A percentile compares a stretch with the other conserved stretches of the same genome.
Evolutionary conservation across 257 asterid genomes (phyloP).

Genomic region (Capsicum pubescens): DNA sequence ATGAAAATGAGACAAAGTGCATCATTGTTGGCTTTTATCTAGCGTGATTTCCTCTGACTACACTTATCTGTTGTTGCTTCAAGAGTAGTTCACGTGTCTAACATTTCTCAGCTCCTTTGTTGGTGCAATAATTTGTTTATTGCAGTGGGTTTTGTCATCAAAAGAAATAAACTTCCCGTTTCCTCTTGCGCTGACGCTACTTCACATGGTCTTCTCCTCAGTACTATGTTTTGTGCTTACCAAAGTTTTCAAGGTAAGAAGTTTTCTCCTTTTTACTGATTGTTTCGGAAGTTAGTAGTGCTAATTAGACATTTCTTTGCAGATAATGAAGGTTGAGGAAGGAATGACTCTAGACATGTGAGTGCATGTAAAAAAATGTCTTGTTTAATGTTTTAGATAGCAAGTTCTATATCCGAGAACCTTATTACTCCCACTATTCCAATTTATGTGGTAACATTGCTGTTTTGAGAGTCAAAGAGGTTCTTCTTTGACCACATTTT

Average conservation of each 20-base stretch:
- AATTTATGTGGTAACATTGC: background rate
- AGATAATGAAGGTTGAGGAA: constrained; percentile 91
- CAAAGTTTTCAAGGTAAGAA: constrained; percentile 80
- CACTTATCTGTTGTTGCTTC: constrained; percentile 3
- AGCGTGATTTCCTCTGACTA: background rate
- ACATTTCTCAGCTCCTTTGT: background rate
- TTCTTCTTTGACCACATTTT: background rate
- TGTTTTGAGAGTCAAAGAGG: background rate
- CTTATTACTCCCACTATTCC: background rate
- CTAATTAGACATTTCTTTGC: constrained; percentile 39
- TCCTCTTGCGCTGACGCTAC: constrained; percentile 94
- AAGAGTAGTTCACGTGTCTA: background rate
- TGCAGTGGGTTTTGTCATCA: constrained; percentile 97
- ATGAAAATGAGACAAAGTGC: background rate
- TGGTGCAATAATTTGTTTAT: background rate
- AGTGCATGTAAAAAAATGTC: constrained; percentile 37
- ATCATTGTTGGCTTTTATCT: background rate
- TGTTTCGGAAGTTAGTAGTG: constrained; percentile 12
- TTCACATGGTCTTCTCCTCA: constrained; percentile 98
- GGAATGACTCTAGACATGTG: constrained; percentile 98
- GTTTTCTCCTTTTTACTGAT: background rate
- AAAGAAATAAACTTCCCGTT: constrained; percentile 93
- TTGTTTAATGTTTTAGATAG: background rate
- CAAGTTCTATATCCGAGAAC: background rate
- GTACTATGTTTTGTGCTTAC: constrained; percentile 81